Conservation (phyloP, 2,329 filamentous ascomycete genomes). For the Aspergillus proliferans region DNA sequence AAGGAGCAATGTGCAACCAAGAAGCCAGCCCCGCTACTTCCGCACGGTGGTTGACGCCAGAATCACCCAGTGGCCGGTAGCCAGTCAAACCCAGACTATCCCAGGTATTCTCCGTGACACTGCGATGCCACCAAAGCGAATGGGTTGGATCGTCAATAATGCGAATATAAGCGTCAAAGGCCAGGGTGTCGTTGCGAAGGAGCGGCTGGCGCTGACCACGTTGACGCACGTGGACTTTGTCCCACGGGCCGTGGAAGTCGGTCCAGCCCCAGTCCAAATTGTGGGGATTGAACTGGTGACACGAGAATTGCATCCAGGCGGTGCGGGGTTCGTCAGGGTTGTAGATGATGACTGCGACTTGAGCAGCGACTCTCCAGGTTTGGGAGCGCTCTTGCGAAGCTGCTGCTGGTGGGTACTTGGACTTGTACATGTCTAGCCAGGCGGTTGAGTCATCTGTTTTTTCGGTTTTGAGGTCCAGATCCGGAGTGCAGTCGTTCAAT, state of each 20-base stretch:
- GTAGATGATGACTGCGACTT: conserved; percentile 57
- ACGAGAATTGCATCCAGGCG: conserved; percentile 50
- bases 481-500: conserved; percentile 25
- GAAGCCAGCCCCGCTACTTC: conserved; percentile 52
- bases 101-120: conserved; percentile 48
- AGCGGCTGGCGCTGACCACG: conserved; percentile 54
- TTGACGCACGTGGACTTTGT: conserved; percentile 52
- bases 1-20: conserved; percentile 55
- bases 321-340: conserved; percentile 58
- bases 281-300: conserved; percentile 54
- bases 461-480: conserved; percentile 25
- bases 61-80: conserved; percentile 46
- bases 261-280: conserved; percentile 60
- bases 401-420: conserved; percentile 17
- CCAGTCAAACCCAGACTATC: conserved; percentile 54
- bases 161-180: conserved; percentile 57
- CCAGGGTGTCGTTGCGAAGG: conserved; percentile 55
- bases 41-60: conserved; percentile 40
- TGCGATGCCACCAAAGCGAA: conserved; percentile 56
- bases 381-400: conserved; percentile 6
- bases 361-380: conserved; percentile 50
- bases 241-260: conserved; percentile 54
- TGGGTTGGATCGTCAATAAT: conserved; percentile 55
- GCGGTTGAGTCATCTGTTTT: conserved; percentile 20
- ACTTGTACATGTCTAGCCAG: conserved; percentile 28